Conservation (phyloP, 129 eudicot species). For the Kitagawia praeruptora region DNA sequence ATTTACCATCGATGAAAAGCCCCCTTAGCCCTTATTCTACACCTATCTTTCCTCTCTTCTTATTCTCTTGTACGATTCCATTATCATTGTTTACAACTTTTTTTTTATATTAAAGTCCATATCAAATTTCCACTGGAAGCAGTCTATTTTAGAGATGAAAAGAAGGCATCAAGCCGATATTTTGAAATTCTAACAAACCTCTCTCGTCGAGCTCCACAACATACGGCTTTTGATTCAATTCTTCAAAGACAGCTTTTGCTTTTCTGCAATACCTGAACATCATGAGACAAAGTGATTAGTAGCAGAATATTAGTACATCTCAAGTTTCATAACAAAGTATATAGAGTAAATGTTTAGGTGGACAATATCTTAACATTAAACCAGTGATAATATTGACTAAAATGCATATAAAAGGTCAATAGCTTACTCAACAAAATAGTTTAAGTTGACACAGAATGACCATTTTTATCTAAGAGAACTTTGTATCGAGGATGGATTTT, state of each 20-base stretch:
- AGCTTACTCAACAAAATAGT: background rate
- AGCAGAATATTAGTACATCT: background rate
- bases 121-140: background rate
- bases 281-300: background rate
- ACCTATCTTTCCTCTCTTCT: no score
- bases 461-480: background rate
- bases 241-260: constrained; percentile 82
- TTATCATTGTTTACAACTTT: background rate
- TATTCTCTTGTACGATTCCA: no score
- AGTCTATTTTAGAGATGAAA: background rate
- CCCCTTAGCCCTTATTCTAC: background rate
- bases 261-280: constrained; percentile 78
- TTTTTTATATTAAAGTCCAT: background rate
- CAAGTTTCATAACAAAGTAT: background rate
- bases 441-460: background rate
- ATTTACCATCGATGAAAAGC: background rate
- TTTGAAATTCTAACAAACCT: constrained; percentile 29
- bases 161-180: background rate
- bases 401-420: background rate
- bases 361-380: background rate
- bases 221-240: constrained; percentile 63
- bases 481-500: background rate
- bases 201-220: constrained; percentile 93
- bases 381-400: background rate
- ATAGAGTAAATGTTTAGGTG: background rate